A percentile compares a stretch with the other conserved stretches of the same genome.
Evolutionary conservation across 1,284 basidiomycete species (phyloP).

Genomic region (Macrocystidia cucumis): DNA sequence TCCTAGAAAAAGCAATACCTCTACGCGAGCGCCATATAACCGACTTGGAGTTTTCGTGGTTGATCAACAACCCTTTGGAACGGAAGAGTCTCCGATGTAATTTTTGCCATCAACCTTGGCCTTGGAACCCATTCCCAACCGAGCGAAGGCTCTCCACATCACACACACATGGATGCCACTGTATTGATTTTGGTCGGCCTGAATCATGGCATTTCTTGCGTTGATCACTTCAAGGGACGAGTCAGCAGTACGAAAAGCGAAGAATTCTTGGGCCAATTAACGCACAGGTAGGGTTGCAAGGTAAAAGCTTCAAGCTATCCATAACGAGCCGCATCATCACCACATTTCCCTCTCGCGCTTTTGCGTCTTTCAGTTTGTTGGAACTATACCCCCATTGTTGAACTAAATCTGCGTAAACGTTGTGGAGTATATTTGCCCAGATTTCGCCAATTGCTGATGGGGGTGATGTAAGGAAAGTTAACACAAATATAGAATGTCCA

Average conservation of each 20-base stretch:
- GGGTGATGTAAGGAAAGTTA: too few species aligned
- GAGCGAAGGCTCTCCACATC: constrained; percentile 28
- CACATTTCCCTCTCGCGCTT: constrained; percentile 35
- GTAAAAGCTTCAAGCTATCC: constrained; percentile 39
- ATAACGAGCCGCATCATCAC: constrained; percentile 42
- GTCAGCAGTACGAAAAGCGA: neutral
- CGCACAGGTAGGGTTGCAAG: constrained; percentile 44
- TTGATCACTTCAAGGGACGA: constrained; percentile 16
- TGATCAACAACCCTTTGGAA: too few species aligned
- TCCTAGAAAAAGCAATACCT: too few species aligned
- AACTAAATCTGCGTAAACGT: constrained; percentile 41
- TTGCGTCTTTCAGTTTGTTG: constrained; percentile 30
- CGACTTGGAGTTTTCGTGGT: too few species aligned
- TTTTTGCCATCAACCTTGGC: too few species aligned
- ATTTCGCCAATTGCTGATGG: constrained; percentile 12
- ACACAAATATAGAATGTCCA: too few species aligned
- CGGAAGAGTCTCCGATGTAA: too few species aligned
- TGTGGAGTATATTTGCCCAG: constrained; percentile 48
- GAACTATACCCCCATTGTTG: constrained; percentile 30
- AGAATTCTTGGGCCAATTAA: constrained; percentile 2
- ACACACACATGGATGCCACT: constrained; percentile 24
- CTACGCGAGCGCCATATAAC: too few species aligned
- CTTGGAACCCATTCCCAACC: constrained; percentile 23
- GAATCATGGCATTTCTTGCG: constrained; percentile 24
- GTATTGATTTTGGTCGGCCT: constrained; percentile 26